Conservation (phyloP, 148 eudicot genomes). For the Rhododendron henanense region DNA sequence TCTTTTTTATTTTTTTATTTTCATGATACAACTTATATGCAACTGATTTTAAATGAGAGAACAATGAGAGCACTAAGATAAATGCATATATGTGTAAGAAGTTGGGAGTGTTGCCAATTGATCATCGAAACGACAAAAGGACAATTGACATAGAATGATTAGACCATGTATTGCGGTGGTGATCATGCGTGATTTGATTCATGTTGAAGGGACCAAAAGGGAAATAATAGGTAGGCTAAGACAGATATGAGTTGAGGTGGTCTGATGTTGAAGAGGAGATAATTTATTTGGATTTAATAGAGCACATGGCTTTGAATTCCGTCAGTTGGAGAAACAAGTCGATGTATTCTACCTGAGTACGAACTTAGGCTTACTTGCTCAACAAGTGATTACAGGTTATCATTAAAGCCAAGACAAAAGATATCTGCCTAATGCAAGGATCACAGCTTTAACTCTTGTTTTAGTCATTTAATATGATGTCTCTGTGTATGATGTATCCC, state of each 20-base stretch:
- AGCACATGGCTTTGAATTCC: neutral
- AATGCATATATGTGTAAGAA: neutral
- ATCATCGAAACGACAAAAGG: neutral
- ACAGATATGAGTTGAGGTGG: neutral
- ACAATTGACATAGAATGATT: neutral
- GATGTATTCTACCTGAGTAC: neutral
- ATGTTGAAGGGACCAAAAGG: neutral
- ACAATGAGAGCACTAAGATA: neutral
- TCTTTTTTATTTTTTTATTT: neutral
- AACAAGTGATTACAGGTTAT: neutral
- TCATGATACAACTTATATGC: neutral
- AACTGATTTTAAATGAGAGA: neutral
- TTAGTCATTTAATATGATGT: neutral
- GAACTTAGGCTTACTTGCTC: neutral
- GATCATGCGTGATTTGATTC: neutral
- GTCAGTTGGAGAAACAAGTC: neutral
- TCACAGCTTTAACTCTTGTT: neutral
- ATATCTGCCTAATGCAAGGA: neutral
- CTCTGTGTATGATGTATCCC: neutral
- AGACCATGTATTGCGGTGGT: neutral
- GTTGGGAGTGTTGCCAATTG: neutral
- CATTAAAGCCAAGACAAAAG: neutral
- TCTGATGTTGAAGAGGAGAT: neutral
- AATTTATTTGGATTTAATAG: neutral
- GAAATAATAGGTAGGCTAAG: neutral